Evolutionary conservation across 129 eudicot genomes (phyloP).

Genomic region (Saposhnikovia divaricata): DNA sequence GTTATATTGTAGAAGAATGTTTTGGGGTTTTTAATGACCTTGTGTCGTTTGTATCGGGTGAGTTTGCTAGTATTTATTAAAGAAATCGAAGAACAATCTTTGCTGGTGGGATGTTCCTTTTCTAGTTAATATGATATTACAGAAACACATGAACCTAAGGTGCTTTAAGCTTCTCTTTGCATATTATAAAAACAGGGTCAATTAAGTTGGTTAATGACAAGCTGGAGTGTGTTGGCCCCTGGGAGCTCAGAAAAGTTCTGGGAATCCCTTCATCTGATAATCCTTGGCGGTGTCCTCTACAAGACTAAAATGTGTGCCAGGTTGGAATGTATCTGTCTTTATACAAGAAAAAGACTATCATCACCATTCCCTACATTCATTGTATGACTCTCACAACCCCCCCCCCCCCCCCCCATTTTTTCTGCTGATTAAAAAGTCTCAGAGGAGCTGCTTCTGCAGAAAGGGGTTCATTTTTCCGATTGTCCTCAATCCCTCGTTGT

Average conservation of each 20-base stretch:
- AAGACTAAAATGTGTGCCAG: not conserved
- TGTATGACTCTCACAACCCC: not conserved
- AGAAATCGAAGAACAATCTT: not conserved
- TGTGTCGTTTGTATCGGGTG: conserved; percentile 10
- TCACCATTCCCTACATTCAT: not conserved
- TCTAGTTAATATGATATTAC: conserved; percentile 7
- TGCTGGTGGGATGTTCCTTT: conserved; percentile 14
- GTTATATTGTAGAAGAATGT: not conserved
- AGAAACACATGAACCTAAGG: conserved; percentile 14
- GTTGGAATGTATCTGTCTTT: not conserved
- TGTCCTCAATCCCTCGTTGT: not conserved
- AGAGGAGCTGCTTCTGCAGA: too few species aligned
- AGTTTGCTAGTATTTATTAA: conserved; percentile 13
- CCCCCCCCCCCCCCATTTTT: not conserved
- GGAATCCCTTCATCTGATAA: conserved; percentile 2
- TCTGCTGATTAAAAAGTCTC: too few species aligned
- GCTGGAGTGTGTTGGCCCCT: conserved; percentile 17
- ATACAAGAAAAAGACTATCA: not conserved
- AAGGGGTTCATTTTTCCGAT: not conserved
- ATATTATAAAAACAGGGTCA: not conserved
- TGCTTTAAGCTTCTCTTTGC: not conserved
- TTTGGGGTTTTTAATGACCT: not conserved
- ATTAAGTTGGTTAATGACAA: not conserved
- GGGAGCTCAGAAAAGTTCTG: conserved; percentile 2
- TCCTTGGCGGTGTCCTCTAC: conserved; percentile 10